Evolutionary conservation across 1,139 yeast genomes (phyloP).

Genomic region (Debaryomycetaceae sp.): DNA sequence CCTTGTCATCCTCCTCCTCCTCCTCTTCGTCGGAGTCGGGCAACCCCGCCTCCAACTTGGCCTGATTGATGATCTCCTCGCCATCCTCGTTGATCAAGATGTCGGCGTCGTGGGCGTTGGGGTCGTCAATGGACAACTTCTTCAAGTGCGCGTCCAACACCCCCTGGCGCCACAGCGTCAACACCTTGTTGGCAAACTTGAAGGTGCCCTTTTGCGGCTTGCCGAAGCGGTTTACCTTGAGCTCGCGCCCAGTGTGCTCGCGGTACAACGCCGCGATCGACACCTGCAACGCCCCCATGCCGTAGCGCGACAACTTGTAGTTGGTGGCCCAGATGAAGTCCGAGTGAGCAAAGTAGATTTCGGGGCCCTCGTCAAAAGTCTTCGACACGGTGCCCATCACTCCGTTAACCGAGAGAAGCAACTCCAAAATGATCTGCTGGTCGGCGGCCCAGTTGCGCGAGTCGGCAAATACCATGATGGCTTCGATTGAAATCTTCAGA

Average conservation of each 20-base stretch:
- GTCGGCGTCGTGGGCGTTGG: constrained; percentile 43
- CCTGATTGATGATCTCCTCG: constrained; percentile 44
- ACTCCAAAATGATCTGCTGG: constrained; percentile 78
- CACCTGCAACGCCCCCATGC: constrained; percentile 87
- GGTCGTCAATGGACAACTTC: constrained; percentile 44
- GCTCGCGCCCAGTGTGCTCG: constrained; percentile 76
- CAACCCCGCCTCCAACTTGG: constrained; percentile 36
- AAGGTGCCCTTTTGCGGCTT: constrained; percentile 85
- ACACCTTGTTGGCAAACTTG: constrained; percentile 71
- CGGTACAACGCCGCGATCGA: constrained; percentile 77
- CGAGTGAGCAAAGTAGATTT: constrained; percentile 80
- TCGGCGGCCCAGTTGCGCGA: constrained; percentile 89
- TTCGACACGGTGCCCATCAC: constrained; percentile 75
- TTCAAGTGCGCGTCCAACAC: constrained; percentile 70
- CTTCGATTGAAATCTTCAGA: constrained; percentile 58
- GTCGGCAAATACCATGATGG: constrained; percentile 76
- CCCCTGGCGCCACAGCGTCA: constrained; percentile 73
- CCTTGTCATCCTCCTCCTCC: constrained; percentile 25
- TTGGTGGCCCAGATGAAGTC: constrained; percentile 90
- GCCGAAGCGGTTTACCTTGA: constrained; percentile 75
- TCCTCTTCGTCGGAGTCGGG: constrained; percentile 29
- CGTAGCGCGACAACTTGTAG: constrained; percentile 73
- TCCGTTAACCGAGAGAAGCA: constrained; percentile 69
- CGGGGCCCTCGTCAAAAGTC: constrained; percentile 72
- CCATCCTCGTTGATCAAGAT: constrained; percentile 46